Evolutionary conservation across 108 stramenopile genomes (phyloP), one percentile per base, ranked within the genome.

Genomic region (Cyclostephanos invisitatus): DNA sequence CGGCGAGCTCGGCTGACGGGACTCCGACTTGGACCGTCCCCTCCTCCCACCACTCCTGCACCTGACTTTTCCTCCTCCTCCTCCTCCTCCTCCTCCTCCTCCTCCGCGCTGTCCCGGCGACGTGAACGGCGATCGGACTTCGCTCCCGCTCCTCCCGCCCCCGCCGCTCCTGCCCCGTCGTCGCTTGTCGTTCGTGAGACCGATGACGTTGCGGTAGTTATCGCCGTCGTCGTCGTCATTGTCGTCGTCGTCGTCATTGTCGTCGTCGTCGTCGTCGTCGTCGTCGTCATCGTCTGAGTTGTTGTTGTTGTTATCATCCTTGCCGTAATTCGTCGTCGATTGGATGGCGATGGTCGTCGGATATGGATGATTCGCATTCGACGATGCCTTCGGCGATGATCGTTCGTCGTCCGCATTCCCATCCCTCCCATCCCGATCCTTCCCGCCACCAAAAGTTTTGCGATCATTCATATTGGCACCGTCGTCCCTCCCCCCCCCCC

Each of bases 1-100:
- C 2, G 77, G 77, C 11, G 72, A 73, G 53, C 63, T 69, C 40
- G 57, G 71, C 32, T 79, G 67, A 22, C 72, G 72, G 24, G 51
- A 49, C 27, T 72, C 78, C 37, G 38, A 35, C 9, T 25, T 48
- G 37, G 42, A 58, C 10, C 65, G 32, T 7, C 44, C 11, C 11
- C 40, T 11, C 40, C 40, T 11, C 49, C 18, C 10, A n/a, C 9
- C 25, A 27, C 40, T 20, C 47, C 24, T 14, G 20, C 29, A 9
- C 4, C 9, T 15, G 0, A 9, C 25, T 18, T 10, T 8, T 4
- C 25, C 12, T 11, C 25, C 22, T 18, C 66, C 59, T 32, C 32
- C 28, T 22, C 12, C 48, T 18, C 18, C 25, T 4, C 9, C 25
- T 2, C 25, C 25, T 4, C 25, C 22, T 1, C 25, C 12, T 1